Evolutionary conservation across 176 grass and related monocot species (phyloP).

Genomic region (Juncus inflexus): DNA sequence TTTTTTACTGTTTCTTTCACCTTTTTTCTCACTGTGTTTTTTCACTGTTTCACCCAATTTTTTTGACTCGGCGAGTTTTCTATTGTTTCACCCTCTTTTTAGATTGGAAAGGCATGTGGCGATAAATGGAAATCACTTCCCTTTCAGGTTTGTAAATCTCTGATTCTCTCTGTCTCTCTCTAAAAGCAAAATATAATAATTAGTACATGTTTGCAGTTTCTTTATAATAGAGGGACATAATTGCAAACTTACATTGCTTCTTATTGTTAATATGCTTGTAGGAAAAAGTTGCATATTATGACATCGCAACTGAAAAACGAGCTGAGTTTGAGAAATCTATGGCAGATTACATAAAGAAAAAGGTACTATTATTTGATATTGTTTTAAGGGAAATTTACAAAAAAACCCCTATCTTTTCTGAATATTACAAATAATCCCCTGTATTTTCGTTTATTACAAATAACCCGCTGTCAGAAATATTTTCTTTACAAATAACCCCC

Average conservation of each 20-base stretch:
- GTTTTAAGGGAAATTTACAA: too few species aligned
- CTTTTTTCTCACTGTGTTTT: too few species aligned
- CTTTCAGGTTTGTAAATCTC: slow-evolving; percentile 68
- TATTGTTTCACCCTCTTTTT: slow-evolving; percentile 3
- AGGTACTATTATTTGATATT: slow-evolving; percentile 23
- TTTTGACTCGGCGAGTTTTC: background rate
- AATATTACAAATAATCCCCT: too few species aligned
- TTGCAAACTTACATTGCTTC: slow-evolving; percentile 12
- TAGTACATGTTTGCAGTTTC: background rate
- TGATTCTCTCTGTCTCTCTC: slow-evolving; percentile 20
- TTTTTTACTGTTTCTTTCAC: too few species aligned
- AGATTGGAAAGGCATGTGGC: slow-evolving; percentile 90
- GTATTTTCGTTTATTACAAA: too few species aligned
- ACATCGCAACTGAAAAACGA: slow-evolving; percentile 78
- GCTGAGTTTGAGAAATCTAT: slow-evolving; percentile 77
- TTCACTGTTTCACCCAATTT: too few species aligned
- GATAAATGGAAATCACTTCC: slow-evolving; percentile 86
- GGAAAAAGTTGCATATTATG: slow-evolving; percentile 90
- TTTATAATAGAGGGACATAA: background rate
- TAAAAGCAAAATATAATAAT: background rate
- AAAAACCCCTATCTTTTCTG: too few species aligned
- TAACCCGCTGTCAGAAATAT: too few species aligned
- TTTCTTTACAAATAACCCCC: too few species aligned
- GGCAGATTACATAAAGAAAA: slow-evolving; percentile 77
- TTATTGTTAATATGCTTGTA: slow-evolving; percentile 22